Base-by-base conservation (phyloP, 2,329 filamentous ascomycete genomes). In the Cladosporium oxysporum region DNA sequence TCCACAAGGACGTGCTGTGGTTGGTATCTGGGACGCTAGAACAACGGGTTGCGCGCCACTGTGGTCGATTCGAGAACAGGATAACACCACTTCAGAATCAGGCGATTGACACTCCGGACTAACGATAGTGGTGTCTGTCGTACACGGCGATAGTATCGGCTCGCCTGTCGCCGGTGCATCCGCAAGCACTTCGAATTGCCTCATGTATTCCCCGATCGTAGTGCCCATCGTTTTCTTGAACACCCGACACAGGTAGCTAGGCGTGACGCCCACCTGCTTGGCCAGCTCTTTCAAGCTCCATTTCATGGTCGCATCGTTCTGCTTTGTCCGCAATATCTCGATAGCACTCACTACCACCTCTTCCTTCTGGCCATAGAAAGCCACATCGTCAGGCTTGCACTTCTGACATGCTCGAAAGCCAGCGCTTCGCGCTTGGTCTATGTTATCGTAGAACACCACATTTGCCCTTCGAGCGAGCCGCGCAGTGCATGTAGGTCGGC, bases 401-500 rank as follows among this genome's bases (percentile, higher is more conserved):
- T 85, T 79, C 75, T 86, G 87, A 76, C 87, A 89, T 0, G 86
- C 77, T 28, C 86, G 79, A 71, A 82, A 88, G 1, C 86, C 74
- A 18, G 79, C 80, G 12, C 75, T 72, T 69, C 81, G 79, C 1
- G 87, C 87, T 33, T 83, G 78, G 0, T 72, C 67, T 0, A 79
- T 71, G 0, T 77, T 80, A 18, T 80, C 73, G 75, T 82, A 87
- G 75, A 88, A 90, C 35, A 78, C 76, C 35, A 91, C 79, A 23
- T 85, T 84, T 12, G 85, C 81, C n/a, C 85, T 80, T 2, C 82
- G 79, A 1, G 85, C 83, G 16, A 91, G 82, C n/a, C 87, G 83
- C 3, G 84, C 82, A 18, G 84, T 83, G 73, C 87, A 90, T 23
- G 82, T 85, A 1, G 87, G 86, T 1, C 87, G 82, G 73, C 87